phyloP scores from a whole-genome alignment of 352 stramenopile genomes.

The Phytophthora fragariaefolia region DNA sequence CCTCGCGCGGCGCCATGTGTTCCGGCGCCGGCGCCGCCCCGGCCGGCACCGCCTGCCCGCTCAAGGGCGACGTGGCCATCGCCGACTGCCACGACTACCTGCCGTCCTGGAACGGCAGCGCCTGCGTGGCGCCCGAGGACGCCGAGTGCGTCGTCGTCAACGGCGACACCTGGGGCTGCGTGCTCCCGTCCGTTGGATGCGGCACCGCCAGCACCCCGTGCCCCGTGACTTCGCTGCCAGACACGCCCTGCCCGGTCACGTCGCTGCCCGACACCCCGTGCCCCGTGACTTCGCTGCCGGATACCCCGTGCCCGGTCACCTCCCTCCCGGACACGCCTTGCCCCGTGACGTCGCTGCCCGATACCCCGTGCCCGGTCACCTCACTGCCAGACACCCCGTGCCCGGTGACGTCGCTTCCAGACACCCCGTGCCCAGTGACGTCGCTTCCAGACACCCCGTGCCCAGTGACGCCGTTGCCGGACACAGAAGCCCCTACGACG shows the following conservation, averaged over 20 bases:
- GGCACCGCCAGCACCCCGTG: conserved; percentile 27
- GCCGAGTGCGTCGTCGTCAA: conserved; percentile 52
- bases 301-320: conserved; percentile 18
- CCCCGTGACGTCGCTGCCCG: conserved; percentile 10
- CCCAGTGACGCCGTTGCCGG: conserved; percentile 7
- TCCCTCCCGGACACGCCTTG: conserved; percentile 19
- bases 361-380: conserved; percentile 24
- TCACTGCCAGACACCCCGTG: conserved; percentile 14
- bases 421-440: conserved; percentile 27
- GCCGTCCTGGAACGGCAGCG: conserved; percentile 48
- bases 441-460: conserved; percentile 11
- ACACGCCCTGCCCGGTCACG: conserved; percentile 23
- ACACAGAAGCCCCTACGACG: conserved; percentile 1
- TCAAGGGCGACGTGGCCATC: conserved; percentile 43
- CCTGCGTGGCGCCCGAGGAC: conserved; percentile 46
- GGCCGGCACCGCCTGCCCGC: conserved; percentile 35
- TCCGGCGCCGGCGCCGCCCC: conserved; percentile 31
- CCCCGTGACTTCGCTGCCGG: conserved; percentile 19
- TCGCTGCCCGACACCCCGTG: conserved; percentile 19
- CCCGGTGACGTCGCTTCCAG: conserved; percentile 9
- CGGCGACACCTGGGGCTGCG: conserved; percentile 43
- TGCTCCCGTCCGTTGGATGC: conserved; percentile 34
- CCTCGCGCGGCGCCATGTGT: conserved; percentile 39
- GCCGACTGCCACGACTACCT: conserved; percentile 46
- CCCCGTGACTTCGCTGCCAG: conserved; percentile 16